Evolutionary conservation across 2,329 filamentous ascomycete genomes (phyloP).

Genomic region (Teratosphaeriaceae sp.): DNA sequence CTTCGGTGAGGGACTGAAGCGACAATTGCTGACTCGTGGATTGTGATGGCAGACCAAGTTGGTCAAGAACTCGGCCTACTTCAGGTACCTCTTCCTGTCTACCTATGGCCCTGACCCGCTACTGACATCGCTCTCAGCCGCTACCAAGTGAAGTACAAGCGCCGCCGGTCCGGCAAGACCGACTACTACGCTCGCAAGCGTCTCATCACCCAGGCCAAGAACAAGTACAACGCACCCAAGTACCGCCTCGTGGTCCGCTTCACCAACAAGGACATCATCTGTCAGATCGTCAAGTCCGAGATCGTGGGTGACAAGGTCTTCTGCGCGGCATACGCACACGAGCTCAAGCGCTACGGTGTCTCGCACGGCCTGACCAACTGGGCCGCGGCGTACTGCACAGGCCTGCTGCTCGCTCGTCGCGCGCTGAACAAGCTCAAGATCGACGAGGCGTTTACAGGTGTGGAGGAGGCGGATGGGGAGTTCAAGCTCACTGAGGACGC

Average conservation of each 20-base stretch:
- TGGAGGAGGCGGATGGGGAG: constrained; percentile 96
- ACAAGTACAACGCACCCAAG: constrained; percentile 99
- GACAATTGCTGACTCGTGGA: constrained; percentile 99
- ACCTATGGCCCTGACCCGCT: constrained; percentile 3
- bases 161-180: constrained; percentile 93
- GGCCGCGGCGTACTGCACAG: constrained; percentile 88
- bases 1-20: constrained; percentile 96
- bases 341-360: constrained; percentile 96
- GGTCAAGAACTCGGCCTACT: constrained; percentile 98
- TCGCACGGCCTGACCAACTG: constrained; percentile 99
- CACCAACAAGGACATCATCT: constrained; percentile 89
- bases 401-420: constrained; percentile 94
- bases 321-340: constrained; percentile 85
- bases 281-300: constrained; percentile 95
- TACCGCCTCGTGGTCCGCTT: constrained; percentile 94
- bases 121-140: constrained; percentile 52
- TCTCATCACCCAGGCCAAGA: constrained; percentile 99
- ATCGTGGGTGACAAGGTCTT: constrained; percentile 98
- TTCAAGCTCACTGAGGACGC: constrained; percentile 91
- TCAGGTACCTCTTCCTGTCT: constrained; percentile 63
- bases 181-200: constrained; percentile 99
- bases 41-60: constrained; percentile 70
- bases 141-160: constrained; percentile 99
- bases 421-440: constrained; percentile 95
- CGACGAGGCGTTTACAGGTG: constrained; percentile 86